Base-by-base conservation (phyloP, 1,139 yeast genomes). In the Blastobotrys proliferans region DNA sequence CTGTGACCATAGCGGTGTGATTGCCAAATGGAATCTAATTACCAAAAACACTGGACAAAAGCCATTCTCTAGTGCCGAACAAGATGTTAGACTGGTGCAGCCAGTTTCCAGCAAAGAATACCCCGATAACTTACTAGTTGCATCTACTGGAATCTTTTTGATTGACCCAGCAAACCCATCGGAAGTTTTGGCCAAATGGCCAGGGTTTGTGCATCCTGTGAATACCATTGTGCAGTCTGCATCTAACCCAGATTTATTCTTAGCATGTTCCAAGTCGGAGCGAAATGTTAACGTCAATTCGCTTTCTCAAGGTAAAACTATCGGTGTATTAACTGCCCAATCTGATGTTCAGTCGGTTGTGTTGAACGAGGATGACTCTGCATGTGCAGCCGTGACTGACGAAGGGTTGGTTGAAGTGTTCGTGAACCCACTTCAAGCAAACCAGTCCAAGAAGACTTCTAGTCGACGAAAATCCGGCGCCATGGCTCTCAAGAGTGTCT, bases 261-360 rank as follows among this genome's bases (percentile, higher is more conserved):
- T 84, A 43, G 79, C 92, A 1, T 77, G 83, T 46, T 94, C 96
- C 1, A 68, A 67, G 28, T 80, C 79, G 48, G 97, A 88, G 61
- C 73, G 96, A 54, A 86, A 85, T 59, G 71, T 87, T 53, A 87
- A 85, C 60, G 67, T 84, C 44, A 79, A 82, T 56, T 79, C 82
- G 14, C 51, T 79, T 8, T 53, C 66, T 9, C 67, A 67, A 43
- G 58, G 54, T 8, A 64, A 58, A 46, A 62, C 60, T 36, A 62
- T 60, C 20, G 57, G 73, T 9, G 83, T 86, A 8, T 73, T 83
- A 47, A 92, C 83, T 6, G 72, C 90, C 3, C 81, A 79, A 52
- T 70, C 83, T 8, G 74, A 83, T 32, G 79, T 85, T 3, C 63
- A 74, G 1, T 59, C 71, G 39, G 72, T 73, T 6, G 53, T 64